Base-by-base conservation (phyloP, 495 filamentous ascomycete species). In the Polyplosphaeria fusca region DNA sequence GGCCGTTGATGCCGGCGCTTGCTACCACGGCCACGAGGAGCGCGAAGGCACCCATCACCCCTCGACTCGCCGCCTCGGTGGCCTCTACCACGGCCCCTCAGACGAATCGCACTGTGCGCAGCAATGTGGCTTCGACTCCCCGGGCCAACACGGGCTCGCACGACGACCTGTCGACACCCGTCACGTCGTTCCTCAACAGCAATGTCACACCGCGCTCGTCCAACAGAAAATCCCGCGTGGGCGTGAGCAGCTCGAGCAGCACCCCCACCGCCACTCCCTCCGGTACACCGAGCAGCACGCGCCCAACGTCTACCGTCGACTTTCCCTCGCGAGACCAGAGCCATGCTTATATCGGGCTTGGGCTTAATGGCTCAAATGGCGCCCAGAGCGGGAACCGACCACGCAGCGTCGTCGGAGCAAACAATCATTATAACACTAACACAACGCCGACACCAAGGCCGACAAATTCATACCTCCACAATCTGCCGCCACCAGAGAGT, bases 181-280 rank as follows among this genome's bases (percentile, higher is more conserved):
- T 57, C 43, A 68, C 64, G n/a, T 20, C 69, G 48, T 68, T 67
- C 28, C 43, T 70, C 3, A 69, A 28, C 42, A 59, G 43, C 55
- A 72, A 74, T 47, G 52, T 74, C 60, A 74, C 72, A 4, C 72
- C 72, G 1, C 63, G 72, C 16, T 73, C 71, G 2, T 72, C 71
- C 11, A 60, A 69, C 16, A 60, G 72, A 30, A 72, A 67, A 41
- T 69, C 69, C 22, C 64, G 71, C 47, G 67, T 66, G 2, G 58
- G 62, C n/a, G 26, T 47, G 13, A 58, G 61, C 48, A 71, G 68
- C 49, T 19, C 52, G 4, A 45, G 60, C 13, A 61, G 64, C 11
- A 72, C 72, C 2, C 71, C 70, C 1, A 61, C 37, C 46, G 49
- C 23, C 44, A 67, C 68, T 13, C 67, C 70, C 47, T 57, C 60